phyloP scores from a whole-genome alignment of 2,329 filamentous ascomycete genomes.

The Hyphodiscus sp. region DNA sequence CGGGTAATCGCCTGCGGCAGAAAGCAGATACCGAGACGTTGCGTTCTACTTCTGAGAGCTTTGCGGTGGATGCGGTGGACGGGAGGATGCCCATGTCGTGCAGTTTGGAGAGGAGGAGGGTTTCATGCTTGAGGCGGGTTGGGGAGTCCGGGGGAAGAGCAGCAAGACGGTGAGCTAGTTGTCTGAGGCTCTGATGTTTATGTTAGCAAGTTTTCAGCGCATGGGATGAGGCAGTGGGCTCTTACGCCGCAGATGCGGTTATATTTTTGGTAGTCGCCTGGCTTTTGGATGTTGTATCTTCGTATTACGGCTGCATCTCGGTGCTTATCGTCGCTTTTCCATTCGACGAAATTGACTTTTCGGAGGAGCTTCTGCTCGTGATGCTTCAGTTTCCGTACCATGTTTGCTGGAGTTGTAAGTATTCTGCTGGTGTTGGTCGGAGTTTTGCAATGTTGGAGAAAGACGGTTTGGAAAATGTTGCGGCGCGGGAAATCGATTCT shows the following conservation, averaged over 20 bases:
- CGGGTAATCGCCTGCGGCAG: constrained; percentile 73
- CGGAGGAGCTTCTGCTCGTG: constrained; percentile 92
- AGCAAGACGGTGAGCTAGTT: constrained; percentile 82
- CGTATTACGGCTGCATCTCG: constrained; percentile 73
- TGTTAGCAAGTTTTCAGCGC: neutral
- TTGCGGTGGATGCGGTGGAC: constrained; percentile 55
- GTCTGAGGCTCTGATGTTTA: constrained; percentile 62
- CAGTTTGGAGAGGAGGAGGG: constrained; percentile 82
- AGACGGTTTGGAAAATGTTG: constrained; percentile 14
- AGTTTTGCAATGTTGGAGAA: neutral
- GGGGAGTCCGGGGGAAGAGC: constrained; percentile 74
- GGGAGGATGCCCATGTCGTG: constrained; percentile 86
- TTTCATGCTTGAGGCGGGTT: constrained; percentile 76
- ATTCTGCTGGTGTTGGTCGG: neutral
- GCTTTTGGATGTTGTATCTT: constrained; percentile 87
- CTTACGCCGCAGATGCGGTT: constrained; percentile 61
- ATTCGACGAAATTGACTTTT: constrained; percentile 92
- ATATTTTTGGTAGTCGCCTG: constrained; percentile 72
- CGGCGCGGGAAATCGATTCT: constrained; percentile 14
- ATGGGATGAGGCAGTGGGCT: neutral
- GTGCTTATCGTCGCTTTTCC: constrained; percentile 82
- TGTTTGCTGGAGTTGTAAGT: constrained; percentile 35
- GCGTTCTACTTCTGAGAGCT: constrained; percentile 79
- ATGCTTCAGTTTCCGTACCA: constrained; percentile 95
- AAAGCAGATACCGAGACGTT: constrained; percentile 86